Conservation (phyloP, 2,329 filamentous ascomycete genomes). For the Capronia epimyces region DNA sequence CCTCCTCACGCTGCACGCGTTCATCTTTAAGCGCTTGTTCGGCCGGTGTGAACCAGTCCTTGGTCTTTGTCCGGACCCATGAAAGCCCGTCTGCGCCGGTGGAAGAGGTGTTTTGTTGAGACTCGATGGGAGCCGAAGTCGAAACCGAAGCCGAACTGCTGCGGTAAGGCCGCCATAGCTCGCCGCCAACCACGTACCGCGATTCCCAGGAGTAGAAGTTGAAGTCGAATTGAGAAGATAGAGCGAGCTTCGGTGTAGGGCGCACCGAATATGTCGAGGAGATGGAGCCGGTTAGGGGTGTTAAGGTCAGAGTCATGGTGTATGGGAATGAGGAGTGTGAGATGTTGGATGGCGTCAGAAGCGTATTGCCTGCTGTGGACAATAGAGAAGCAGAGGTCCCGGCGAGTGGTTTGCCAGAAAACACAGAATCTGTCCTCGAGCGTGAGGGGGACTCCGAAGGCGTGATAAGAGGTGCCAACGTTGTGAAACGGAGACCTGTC, state of each 20-base stretch:
- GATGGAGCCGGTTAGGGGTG: conserved; percentile 89
- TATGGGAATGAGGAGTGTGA: conserved; percentile 72
- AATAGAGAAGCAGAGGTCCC: conserved; percentile 28
- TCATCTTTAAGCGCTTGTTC: conserved; percentile 39
- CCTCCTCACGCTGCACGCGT: conserved; percentile 62
- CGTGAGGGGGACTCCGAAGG: conserved; percentile 51
- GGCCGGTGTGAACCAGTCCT: conserved; percentile 30
- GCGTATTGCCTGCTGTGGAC: conserved; percentile 22
- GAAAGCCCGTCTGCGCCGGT: conserved; percentile 11
- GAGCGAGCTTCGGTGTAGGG: conserved; percentile 72
- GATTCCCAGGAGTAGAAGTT: conserved; percentile 99
- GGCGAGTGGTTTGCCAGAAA: conserved; percentile 21
- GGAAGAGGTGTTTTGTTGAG: conserved; percentile 30
- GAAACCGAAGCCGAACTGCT: conserved; percentile 29
- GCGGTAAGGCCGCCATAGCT: conserved; percentile 69
- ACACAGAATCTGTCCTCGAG: conserved; percentile 24
- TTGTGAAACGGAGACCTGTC: conserved; percentile 82
- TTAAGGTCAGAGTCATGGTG: conserved; percentile 86
- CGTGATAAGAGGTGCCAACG: conserved; percentile 46
- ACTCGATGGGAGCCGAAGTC: conserved; percentile 30
- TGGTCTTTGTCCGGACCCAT: conserved; percentile 42
- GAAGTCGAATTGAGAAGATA: conserved; percentile 90
- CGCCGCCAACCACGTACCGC: conserved; percentile 83
- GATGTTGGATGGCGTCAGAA: conserved; percentile 29
- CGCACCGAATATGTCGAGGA: conserved; percentile 88